phyloP scores from a whole-genome alignment of 768 basidiomycete species.

The Lentinula aciculospora region DNA sequence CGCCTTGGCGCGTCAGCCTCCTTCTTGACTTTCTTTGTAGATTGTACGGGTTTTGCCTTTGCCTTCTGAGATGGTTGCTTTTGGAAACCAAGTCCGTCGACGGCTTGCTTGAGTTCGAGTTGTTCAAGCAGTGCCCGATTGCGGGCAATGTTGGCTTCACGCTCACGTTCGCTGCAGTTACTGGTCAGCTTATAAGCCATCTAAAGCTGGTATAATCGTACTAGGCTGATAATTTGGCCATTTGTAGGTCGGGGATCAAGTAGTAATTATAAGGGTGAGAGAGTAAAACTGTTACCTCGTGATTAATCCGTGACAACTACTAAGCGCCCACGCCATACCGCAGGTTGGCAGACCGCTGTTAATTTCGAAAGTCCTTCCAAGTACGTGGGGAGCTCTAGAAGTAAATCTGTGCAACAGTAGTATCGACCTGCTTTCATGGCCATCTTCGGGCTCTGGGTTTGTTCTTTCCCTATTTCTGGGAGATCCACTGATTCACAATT shows the following conservation, averaged over 20 bases:
- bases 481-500: background rate
- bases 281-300: background rate
- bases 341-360: too few species aligned
- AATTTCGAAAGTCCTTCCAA: too few species aligned
- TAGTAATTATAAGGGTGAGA: background rate
- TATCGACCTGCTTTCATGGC: slow-evolving; percentile 41
- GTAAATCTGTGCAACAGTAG: background rate
- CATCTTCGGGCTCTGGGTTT: slow-evolving; percentile 78
- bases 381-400: too few species aligned
- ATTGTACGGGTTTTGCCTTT: slow-evolving; percentile 59
- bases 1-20: slow-evolving; percentile 50
- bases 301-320: background rate
- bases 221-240: background rate
- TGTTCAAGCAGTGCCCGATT: slow-evolving; percentile 72
- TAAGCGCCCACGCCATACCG: too few species aligned
- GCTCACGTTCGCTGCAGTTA: slow-evolving; percentile 50
- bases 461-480: background rate
- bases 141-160: slow-evolving; percentile 76
- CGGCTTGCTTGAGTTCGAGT: slow-evolving; percentile 59
- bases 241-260: background rate
- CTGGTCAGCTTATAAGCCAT: background rate
- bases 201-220: background rate
- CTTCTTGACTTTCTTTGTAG: slow-evolving; percentile 46
- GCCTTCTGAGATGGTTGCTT: slow-evolving; percentile 29
- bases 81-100: slow-evolving; percentile 39